Base-by-base conservation (phyloP, 345 rosid species). In the Acer campestre region DNA sequence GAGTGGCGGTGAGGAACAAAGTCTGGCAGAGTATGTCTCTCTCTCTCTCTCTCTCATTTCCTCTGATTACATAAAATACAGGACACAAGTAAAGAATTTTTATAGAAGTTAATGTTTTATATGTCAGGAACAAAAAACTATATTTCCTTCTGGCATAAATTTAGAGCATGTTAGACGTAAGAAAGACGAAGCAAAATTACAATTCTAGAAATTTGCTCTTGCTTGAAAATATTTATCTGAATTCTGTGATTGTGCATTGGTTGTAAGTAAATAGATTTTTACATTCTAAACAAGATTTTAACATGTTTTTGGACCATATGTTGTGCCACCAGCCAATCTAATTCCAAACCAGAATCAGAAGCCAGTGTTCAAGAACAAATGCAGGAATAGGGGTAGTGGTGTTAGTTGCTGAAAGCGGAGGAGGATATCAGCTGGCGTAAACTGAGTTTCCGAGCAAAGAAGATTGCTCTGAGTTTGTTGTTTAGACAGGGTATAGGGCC, bases 11-110 rank as follows among this genome's bases (percentile, higher is more conserved):
- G 56, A 73, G 70, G 82, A 84, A 25, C 82, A 84, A 79, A 78
- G 56, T 53, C 70, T 59, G 14, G 61, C 29, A 17, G 78, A 82
- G 95, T 88, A 88, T 71, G 92, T 77, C 73, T 79, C 29, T 42
- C 46, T 42, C 10, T 6, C 10, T 6, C 46, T 42, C 38, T 73
- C 81, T 83, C 81, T 80, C 65, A 74, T 40, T 74, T 70, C 55
- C 55, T 73, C 56, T 18, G 18, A 31, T 10, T 22, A 78, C 38
- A 48, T 22, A 51, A 4, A 70, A 42, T 42, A 4, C 38, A 0
- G 38, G 38, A 35, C 38, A 35, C 38, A 4, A 35, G 38, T 35
- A 35, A 35, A 35, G 38, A 35, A 35, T 35, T 35, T 35, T 4
- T 35, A 35, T 35, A 35, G 6, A 35, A 35, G 38, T 35, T 35